Evolutionary conservation across 345 rosid genomes (phyloP).

Genomic region (Populus davidiana): DNA sequence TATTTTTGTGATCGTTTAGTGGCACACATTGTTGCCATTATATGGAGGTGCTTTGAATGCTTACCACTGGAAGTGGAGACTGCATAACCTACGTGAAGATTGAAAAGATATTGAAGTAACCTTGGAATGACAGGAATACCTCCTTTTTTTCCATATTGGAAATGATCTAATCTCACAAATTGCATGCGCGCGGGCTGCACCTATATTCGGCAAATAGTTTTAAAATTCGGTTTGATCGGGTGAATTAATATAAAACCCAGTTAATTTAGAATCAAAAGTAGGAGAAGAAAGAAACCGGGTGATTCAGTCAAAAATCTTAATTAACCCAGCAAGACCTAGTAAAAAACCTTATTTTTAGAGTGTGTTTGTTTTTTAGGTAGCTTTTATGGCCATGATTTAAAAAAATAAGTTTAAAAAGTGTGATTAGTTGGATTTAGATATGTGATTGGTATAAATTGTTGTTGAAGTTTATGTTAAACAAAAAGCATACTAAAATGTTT

Average conservation of each 20-base stretch:
- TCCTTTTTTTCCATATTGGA: background rate
- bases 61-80: slow-evolving; percentile 3
- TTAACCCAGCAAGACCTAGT: no score
- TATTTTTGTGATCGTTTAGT: background rate
- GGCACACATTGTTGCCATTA: slow-evolving; percentile 2
- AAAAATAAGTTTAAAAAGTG: no score
- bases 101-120: background rate
- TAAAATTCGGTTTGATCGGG: accelerated
- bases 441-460: no score
- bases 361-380: no score
- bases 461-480: no score
- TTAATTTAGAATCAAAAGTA: accelerated
- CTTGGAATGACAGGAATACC: background rate
- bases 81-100: background rate
- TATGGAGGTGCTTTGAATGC: background rate
- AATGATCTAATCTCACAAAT: background rate
- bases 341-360: no score
- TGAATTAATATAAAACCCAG: accelerated
- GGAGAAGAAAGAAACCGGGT: no score
- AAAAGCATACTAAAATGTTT: no score
- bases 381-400: accelerated
- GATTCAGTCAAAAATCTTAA: accelerated
- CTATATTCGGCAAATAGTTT: background rate
- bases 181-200: background rate
- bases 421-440: no score